A percentile compares a stretch with the other conserved stretches of the same genome.
Evolutionary conservation across 352 stramenopile species (phyloP).

Genomic region (Pythium folliculosum): DNA sequence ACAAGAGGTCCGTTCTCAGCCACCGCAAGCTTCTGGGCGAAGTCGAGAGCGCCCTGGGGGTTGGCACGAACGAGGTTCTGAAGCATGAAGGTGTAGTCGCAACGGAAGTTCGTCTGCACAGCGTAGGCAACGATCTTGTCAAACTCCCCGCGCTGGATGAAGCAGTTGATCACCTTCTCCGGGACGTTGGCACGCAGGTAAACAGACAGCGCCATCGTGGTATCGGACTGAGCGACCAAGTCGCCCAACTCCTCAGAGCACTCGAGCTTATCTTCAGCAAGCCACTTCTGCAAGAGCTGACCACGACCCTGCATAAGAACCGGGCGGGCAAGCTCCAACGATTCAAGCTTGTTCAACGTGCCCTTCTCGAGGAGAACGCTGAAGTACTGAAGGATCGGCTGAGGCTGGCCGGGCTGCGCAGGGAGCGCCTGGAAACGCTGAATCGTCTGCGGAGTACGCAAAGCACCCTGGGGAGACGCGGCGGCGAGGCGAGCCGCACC

Average conservation of each 20-base stretch:
- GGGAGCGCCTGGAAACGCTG: conserved; percentile 99
- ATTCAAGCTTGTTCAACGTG: conserved; percentile 99
- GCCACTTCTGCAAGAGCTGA: conserved; percentile 99
- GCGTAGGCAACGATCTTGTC: conserved; percentile 98
- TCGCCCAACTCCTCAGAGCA: conserved; percentile 98
- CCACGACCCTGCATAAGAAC: conserved; percentile 97
- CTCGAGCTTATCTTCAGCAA: conserved; percentile 99
- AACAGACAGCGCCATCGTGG: conserved; percentile 98
- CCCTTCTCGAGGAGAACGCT: conserved; percentile 97
- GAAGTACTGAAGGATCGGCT: conserved; percentile 99
- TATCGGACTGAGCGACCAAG: conserved; percentile 94
- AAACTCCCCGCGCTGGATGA: conserved; percentile 98
- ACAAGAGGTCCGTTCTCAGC: conserved; percentile 94
- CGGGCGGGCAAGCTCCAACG: conserved; percentile 97
- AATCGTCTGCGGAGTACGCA: conserved; percentile 98
- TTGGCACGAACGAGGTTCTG: conserved; percentile 99
- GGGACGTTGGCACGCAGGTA: conserved; percentile 97
- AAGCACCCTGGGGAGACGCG: conserved; percentile 87
- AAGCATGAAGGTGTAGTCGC: conserved; percentile 99
- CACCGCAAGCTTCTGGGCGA: conserved; percentile 97
- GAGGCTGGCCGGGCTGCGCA: conserved; percentile 93
- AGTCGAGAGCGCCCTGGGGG: conserved; percentile 96
- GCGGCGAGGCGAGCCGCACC: conserved; percentile 87
- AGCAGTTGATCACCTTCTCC: conserved; percentile 99
- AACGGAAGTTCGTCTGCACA: conserved; percentile 96